A percentile compares a stretch with the other conserved stretches of the same genome.
Evolutionary conservation across 345 rosid species (phyloP).

Genomic region (Lenwebbia sp.): DNA sequence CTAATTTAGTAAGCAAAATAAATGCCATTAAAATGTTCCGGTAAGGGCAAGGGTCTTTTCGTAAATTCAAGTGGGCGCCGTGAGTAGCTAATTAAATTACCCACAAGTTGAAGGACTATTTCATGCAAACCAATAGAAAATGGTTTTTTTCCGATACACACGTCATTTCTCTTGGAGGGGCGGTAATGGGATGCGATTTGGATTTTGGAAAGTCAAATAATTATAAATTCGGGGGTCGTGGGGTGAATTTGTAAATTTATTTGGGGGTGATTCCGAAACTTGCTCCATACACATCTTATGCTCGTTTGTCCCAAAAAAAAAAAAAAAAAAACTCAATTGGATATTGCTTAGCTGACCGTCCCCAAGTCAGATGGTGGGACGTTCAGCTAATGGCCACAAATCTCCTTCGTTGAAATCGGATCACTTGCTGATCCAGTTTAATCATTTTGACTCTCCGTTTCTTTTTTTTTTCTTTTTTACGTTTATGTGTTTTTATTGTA

Average conservation of each 20-base stretch:
- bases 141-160: not conserved
- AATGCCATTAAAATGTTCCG: rapidly evolving
- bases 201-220: not conserved
- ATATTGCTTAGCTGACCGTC: no score
- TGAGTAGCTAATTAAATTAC: not conserved
- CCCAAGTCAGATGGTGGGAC: no score
- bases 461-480: no score
- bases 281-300: not conserved
- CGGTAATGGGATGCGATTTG: not conserved
- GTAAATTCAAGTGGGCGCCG: not conserved
- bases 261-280: not conserved
- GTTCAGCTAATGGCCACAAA: no score
- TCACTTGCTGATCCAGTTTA: no score
- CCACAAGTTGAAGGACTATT: not conserved
- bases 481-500: no score
- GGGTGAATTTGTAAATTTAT: not conserved
- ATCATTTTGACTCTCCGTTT: no score
- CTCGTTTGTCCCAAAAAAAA: not conserved
- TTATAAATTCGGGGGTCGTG: not conserved
- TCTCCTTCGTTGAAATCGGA: no score
- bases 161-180: not conserved
- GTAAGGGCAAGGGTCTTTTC: not conserved
- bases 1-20: not conserved
- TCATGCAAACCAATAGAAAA: not conserved
- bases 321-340: not conserved